Evolutionary conservation across 2,329 filamentous ascomycete species (phyloP), one percentile per base, ranked within the genome.

Genomic region (Penicillium sp.): DNA sequence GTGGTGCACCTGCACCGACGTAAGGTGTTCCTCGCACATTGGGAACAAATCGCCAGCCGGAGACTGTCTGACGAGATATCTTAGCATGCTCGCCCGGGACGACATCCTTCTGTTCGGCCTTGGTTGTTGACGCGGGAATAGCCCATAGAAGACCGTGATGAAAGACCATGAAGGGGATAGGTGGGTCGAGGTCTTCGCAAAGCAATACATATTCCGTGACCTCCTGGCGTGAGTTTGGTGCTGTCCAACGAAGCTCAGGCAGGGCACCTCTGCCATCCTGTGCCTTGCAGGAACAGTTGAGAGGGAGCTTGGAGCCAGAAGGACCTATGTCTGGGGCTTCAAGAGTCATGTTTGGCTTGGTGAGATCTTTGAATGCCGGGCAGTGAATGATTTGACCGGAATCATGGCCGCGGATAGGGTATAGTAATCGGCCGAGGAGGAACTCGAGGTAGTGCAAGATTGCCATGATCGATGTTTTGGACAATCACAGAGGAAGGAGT

Each of bases 161-260:
- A 10, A 71, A 49, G 43, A 71, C 61, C 2, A 64, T 52, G 11
- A 55, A 62, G 10, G 66, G 63, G 6, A 70, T 62, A 3, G 70
- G 67, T 0, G 63, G 52, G 27, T 73, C 70, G 16, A 69, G 56
- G 29, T 71, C 69, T 46, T 74, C 68, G 14, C 64, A 63, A 9
- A 70, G 38, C 22, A 74, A 47, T 11, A 72, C 52, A 24, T 69
- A 68, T 45, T 67, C 67, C 27, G 61, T 55, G 21, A 65, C 58
- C 2, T 58, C 49, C 6, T 55, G 53, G 9, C 39, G 38, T 9
- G 48, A 49, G 24, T 49, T 18, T 3, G 64, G 66, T 24, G 59
- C 22, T 5, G 53, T 64, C 67, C 67, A 70, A n/a, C 29, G 56
- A 2, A 70, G 39, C 14, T 63, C 54, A 3, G 68, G 67, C 4